A percentile compares a stretch with the other conserved stretches of the same genome.
These are phyloP conservation scores for Coffea eugenioides DNA, from an alignment of 257 asterid species.

Conservation along the genomic window DNA sequence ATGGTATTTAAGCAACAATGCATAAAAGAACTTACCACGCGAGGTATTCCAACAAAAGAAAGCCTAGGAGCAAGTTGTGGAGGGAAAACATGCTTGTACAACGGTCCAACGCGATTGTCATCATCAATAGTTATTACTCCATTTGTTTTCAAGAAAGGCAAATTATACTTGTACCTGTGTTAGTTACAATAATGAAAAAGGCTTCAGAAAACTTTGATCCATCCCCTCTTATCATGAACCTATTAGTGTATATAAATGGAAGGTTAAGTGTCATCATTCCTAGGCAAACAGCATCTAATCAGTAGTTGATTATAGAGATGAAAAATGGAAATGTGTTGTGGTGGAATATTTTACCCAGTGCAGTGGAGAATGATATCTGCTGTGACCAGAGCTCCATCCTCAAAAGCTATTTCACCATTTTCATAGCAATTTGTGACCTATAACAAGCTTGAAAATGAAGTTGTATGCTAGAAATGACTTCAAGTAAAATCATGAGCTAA, in stretches of 20 bases:
- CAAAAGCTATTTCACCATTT: conserved; percentile 51
- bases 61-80: conserved; percentile 61
- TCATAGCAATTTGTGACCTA: conserved; percentile 24
- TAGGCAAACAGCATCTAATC: too few species aligned
- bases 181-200: too few species aligned
- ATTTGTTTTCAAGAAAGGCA: conserved; percentile 56
- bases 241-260: too few species aligned
- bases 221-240: too few species aligned
- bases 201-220: too few species aligned
- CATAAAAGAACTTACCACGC: conserved; percentile 34
- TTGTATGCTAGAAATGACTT: too few species aligned
- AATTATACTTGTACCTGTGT: conserved; percentile 42
- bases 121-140: conserved; percentile 44
- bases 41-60: conserved; percentile 55
- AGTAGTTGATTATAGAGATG: too few species aligned
- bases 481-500: too few species aligned
- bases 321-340: too few species aligned
- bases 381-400: conserved; percentile 46
- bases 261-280: too few species aligned
- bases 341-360: conserved; percentile 43
- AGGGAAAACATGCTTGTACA: conserved; percentile 63
- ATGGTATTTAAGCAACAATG: too few species aligned
- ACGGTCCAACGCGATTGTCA: conserved; percentile 56
- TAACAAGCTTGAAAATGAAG: conserved; percentile 29
- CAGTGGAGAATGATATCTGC: conserved; percentile 62